Base-by-base conservation (phyloP, 2,329 filamentous ascomycete genomes). In the Podosphaera leucotricha region DNA sequence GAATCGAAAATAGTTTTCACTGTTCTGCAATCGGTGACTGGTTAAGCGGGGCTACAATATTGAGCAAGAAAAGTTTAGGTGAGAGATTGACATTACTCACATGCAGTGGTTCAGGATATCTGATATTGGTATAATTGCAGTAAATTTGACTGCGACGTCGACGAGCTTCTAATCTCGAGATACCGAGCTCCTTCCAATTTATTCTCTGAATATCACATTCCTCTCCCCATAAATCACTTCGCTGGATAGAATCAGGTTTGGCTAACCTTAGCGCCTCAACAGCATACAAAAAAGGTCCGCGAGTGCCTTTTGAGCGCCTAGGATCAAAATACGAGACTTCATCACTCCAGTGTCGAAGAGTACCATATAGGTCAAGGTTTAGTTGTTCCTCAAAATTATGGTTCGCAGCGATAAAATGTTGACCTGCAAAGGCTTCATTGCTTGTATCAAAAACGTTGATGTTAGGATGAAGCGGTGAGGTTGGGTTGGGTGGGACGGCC, bases 131-230 rank as follows among this genome's bases (percentile, higher is more conserved):
- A 48, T 75, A 76, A 51, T 77, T 77, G 43, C 56, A 64, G 52
- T 75, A 77, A 0, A 64, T 68, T 13, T 56, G 47, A 37, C 57
- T 50, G 18, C 73, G 65, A 44, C 62, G 62, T 39, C 62, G 55
- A 20, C 70, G 63, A 2, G 71, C 73, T 20, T 62, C 57, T 20
- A 51, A 51, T 45, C 71, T 65, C 10, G 64, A 64, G 2, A 72
- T 66, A 1, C 66, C 66, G 49, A 77, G 58, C 11, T 61, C 57
- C 1, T 56, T 50, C 74, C 74, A 77, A 53, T 75, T 58, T 30
- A 77, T 61, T 43, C 72, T 70, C 52, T 78, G 74, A 20, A 75
- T 55, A 51, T 78, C 74, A 46, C 61, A 71, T 40, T 51, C 44
- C 41, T 77, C 70, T 1, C 71, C 72, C n/a, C 60, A 54, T 6